Conservation (phyloP, 148 eudicot genomes). For the Fagopyrum tataricum region DNA sequence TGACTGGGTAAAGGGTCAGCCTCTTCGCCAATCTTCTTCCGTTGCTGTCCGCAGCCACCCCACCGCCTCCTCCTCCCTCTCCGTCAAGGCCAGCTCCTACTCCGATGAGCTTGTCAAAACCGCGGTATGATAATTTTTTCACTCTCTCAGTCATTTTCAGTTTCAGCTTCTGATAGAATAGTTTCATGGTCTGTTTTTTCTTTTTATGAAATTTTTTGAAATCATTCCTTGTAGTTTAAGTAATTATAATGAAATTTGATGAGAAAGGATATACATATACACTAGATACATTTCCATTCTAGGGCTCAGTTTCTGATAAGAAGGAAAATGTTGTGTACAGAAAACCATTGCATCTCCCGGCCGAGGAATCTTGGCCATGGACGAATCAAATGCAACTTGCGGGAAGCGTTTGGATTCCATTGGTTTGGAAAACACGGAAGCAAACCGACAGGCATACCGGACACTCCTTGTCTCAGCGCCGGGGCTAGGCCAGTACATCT, state of each 20-base stretch:
- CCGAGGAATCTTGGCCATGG: slow-evolving; percentile 44
- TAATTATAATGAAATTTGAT: too few species aligned
- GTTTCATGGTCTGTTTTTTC: too few species aligned
- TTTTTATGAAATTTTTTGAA: not conserved
- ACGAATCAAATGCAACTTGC: slow-evolving; percentile 43
- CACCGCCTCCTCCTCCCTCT: slow-evolving; percentile 30
- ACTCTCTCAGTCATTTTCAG: not conserved
- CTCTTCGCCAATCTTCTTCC: slow-evolving; percentile 34
- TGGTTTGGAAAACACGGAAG: slow-evolving; percentile 44
- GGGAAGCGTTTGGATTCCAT: slow-evolving; percentile 43
- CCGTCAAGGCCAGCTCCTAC: slow-evolving; percentile 44
- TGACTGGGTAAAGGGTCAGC: slow-evolving; percentile 68
- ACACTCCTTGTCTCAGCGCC: slow-evolving; percentile 38
- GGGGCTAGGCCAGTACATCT: slow-evolving; percentile 39
- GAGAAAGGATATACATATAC: too few species aligned
- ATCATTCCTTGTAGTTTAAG: too few species aligned
- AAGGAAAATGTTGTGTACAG: too few species aligned
- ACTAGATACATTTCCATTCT: too few species aligned
- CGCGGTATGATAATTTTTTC: slow-evolving; percentile 38
- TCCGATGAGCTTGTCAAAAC: slow-evolving; percentile 89
- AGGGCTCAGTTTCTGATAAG: too few species aligned
- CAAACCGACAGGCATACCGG: slow-evolving; percentile 42
- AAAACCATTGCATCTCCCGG: slow-evolving; percentile 46
- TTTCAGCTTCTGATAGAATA: not conserved
- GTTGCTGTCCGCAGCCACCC: slow-evolving; percentile 28